Evolutionary conservation across 306 rosid species (phyloP).

Genomic region (Vachellia pachyceras): DNA sequence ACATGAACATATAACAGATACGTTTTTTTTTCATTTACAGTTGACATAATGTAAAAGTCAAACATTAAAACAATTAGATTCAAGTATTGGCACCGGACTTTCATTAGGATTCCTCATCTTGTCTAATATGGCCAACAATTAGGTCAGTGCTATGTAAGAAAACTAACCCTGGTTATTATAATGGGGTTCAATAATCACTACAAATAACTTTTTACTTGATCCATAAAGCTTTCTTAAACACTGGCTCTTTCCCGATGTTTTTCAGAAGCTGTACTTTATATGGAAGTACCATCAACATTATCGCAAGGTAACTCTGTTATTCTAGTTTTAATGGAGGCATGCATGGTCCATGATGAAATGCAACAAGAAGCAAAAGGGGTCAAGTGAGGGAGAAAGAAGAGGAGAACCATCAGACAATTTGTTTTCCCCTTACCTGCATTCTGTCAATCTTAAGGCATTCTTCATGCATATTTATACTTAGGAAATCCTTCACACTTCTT

Average conservation of each 20-base stretch:
- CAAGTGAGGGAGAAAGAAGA: neutral
- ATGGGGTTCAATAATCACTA: neutral
- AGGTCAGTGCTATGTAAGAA: neutral
- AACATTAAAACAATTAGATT: neutral
- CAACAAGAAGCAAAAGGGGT: conserved; percentile 18
- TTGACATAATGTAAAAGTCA: neutral
- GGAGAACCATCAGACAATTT: neutral
- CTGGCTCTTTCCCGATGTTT: neutral
- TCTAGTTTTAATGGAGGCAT: conserved; percentile 3
- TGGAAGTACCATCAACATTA: neutral
- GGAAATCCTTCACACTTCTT: conserved; percentile 64
- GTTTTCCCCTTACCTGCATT: conserved; percentile 54
- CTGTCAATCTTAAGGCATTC: conserved; percentile 65
- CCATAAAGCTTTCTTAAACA: neutral
- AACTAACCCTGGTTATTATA: neutral
- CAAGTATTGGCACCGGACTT: neutral
- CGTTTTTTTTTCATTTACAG: neutral
- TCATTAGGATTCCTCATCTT: neutral
- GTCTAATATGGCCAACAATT: neutral
- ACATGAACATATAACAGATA: neutral
- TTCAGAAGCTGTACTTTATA: neutral
- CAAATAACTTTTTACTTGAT: neutral
- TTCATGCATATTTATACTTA: conserved; percentile 57
- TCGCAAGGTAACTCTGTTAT: neutral
- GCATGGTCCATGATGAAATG: neutral